Evolutionary conservation across 116 monocot genomes (phyloP).

Genomic region (Phalaenopsis hybrid): DNA sequence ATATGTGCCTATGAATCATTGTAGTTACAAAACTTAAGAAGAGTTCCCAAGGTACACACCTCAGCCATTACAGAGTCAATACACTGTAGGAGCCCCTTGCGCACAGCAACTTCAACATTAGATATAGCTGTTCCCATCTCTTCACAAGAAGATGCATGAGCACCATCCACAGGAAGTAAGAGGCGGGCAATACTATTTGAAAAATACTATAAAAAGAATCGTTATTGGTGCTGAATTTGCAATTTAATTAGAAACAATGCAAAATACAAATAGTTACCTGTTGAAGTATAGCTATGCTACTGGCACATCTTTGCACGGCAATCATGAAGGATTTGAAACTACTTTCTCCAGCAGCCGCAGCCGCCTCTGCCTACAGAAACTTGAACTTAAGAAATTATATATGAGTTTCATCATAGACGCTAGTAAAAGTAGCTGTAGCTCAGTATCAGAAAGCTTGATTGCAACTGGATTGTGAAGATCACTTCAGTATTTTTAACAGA

Average conservation of each 20-base stretch:
- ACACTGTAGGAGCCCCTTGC: conserved; percentile 91
- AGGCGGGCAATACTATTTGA: conserved; percentile 94
- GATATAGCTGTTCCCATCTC: conserved; percentile 93
- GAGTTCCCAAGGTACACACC: conserved; percentile 34
- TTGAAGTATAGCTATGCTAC: conserved; percentile 90
- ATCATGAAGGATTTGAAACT: conserved; percentile 94
- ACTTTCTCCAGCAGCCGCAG: conserved; percentile 98
- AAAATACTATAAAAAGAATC: conserved; percentile 55
- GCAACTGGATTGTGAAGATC: background rate
- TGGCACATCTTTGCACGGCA: conserved; percentile 93
- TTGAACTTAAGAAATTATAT: background rate
- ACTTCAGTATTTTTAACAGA: background rate
- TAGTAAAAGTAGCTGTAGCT: background rate
- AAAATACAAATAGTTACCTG: conserved; percentile 45
- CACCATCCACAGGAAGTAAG: conserved; percentile 89
- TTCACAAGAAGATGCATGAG: conserved; percentile 84
- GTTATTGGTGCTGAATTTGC: background rate
- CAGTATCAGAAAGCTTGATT: background rate
- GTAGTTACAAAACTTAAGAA: background rate
- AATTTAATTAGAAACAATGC: background rate
- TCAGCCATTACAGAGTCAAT: conserved; percentile 99
- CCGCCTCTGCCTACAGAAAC: conserved; percentile 82
- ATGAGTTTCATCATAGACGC: background rate
- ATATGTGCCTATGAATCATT: background rate
- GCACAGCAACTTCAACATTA: conserved; percentile 74